Evolutionary conservation across 2,329 filamentous ascomycete genomes (phyloP), one percentile per base, ranked within the genome.

Genomic region (Alternaria brassicae): DNA sequence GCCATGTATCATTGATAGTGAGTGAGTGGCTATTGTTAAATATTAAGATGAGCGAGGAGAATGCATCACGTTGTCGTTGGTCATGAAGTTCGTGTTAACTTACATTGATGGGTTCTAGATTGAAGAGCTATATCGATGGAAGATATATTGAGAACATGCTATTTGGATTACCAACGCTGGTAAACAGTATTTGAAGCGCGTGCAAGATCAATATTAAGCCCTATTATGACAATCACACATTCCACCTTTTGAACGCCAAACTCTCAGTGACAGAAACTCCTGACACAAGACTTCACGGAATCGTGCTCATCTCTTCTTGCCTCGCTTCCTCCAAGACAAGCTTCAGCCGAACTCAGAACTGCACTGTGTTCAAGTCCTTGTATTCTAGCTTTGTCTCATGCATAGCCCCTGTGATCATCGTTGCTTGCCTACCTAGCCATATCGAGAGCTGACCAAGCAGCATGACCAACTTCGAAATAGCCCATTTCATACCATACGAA

Each of bases 291-390:
- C 10, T 34, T 3, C 1, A 34, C 7, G 7, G 1, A 5, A 34
- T 25, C 0, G 4, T 12, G 2, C 7, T 21, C 17, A 8, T 15
- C 3, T 8, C n/a, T 4, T 45, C n/a, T 2, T 13, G 13, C 13
- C 13, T 1, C 4, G 2, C 13, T 4, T 21, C 6, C 21, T 6
- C 12, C 1, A 21, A 13, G 3, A 6, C 19, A 34, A 32, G 19
- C 8, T 13, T 34, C 13, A 3, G 4, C 8, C 5, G 5, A 7
- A 7, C 8, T 48, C 6, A 48, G 1, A 48, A 34, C 19, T 48
- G 30, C 5, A 34, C 19, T 12, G 30, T 36, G 15, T 48, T 48
- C 44, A 7, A 6, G 10, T 36, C 17, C 9, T 48, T 19, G 5
- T 36, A 34, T 7, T n/a, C 13, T 8, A 36, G n/a, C 8, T 8